A percentile compares a stretch with the other conserved stretches of the same genome.
These are phyloP conservation scores for Lepidium didymum DNA, from an alignment of 345 rosid species.

Conservation along the genomic window DNA sequence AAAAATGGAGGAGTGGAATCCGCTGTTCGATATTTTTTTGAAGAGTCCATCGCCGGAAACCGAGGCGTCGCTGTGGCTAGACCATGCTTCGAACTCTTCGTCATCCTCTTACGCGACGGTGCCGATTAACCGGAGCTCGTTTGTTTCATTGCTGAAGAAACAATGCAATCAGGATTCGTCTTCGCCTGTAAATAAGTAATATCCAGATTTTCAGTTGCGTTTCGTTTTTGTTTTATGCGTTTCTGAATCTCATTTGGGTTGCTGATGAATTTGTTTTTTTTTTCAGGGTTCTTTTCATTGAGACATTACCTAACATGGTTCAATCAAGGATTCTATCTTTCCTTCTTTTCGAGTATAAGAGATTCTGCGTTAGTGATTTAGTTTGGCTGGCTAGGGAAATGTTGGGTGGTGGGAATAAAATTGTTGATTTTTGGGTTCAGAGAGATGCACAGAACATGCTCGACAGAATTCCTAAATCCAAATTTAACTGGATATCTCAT, in stretches of 20 bases:
- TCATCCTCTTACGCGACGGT: background rate
- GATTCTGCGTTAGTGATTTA: constrained; percentile 48
- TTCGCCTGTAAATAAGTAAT: constrained; percentile 38
- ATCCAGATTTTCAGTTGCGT: background rate
- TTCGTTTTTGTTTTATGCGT: background rate
- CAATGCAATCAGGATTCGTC: constrained; percentile 30
- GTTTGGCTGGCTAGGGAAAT: constrained; percentile 41
- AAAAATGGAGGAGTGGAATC: constrained; percentile 61
- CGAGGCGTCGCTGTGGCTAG: constrained; percentile 67
- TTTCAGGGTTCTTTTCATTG: constrained; percentile 61
- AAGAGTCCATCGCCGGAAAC: constrained; percentile 55
- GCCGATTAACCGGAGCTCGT: constrained; percentile 53
- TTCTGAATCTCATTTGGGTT: background rate
- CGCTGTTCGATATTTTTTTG: constrained; percentile 53
- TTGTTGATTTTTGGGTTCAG: constrained; percentile 55
- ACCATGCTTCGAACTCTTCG: constrained; percentile 34
- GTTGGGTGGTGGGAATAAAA: constrained; percentile 27
- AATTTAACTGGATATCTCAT: constrained; percentile 32
- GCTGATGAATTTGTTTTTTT: background rate
- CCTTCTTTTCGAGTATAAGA: constrained; percentile 41
- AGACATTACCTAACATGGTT: constrained; percentile 57
- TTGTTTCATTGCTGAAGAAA: constrained; percentile 46
- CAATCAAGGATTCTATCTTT: constrained; percentile 60
- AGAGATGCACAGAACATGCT: constrained; percentile 64
- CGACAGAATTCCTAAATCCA: constrained; percentile 42